Evolutionary conservation across 371 early-diverging fungal genomes (phyloP).

Genomic region (Basidiobolus meristosporus): DNA sequence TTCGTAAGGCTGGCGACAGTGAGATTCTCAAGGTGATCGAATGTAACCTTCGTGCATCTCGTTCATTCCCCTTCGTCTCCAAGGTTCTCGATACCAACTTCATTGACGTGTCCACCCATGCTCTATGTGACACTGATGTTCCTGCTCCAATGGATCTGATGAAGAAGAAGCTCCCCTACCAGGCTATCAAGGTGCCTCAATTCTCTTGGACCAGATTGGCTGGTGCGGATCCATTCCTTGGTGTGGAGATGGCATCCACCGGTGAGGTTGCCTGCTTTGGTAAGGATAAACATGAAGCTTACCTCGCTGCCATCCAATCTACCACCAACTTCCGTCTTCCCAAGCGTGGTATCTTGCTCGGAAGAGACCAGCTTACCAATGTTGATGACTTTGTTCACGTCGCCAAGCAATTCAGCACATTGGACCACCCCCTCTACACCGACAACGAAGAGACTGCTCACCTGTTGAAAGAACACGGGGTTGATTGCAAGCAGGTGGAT

Average conservation of each 20-base stretch:
- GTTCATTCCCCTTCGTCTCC: constrained; percentile 90
- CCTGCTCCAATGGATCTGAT: constrained; percentile 44
- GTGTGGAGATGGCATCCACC: constrained; percentile 95
- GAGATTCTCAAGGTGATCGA: constrained; percentile 79
- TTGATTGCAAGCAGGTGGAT: constrained; percentile 16
- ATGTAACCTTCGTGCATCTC: constrained; percentile 90
- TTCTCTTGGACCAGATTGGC: constrained; percentile 85
- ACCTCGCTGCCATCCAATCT: constrained; percentile 52
- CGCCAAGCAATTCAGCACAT: constrained; percentile 26
- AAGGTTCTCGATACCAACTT: constrained; percentile 80
- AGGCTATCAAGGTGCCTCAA: constrained; percentile 82
- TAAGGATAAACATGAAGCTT: constrained; percentile 68
- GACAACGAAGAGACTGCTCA: constrained; percentile 32
- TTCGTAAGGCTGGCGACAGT: constrained; percentile 23
- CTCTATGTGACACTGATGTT: constrained; percentile 37
- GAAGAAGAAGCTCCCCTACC: constrained; percentile 36
- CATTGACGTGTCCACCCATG: constrained; percentile 73
- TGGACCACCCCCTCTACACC: constrained; percentile 50
- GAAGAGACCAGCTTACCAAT: constrained; percentile 52
- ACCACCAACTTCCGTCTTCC: constrained; percentile 73
- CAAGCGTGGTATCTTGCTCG: constrained; percentile 49
- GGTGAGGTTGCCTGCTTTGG: constrained; percentile 97
- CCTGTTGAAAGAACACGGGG: constrained; percentile 13
- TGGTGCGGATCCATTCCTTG: constrained; percentile 88
- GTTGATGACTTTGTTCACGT: constrained; percentile 41